These are phyloP conservation scores for Daedaleopsis sinensis DNA, from an alignment of 768 basidiomycete genomes.

Conservation along the genomic window DNA sequence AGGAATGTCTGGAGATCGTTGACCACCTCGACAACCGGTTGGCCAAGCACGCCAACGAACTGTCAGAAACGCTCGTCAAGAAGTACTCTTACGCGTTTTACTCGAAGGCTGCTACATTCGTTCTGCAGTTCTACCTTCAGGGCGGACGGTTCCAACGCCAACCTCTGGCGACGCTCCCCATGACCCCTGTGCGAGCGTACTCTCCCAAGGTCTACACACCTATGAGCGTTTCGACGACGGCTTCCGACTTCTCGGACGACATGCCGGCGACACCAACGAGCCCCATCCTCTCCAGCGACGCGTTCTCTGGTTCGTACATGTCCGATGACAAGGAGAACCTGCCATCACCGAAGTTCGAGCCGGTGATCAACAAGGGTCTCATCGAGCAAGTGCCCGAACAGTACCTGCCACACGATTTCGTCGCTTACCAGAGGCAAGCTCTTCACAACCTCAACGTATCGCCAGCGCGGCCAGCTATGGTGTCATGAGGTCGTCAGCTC, in stretches of 20 bases:
- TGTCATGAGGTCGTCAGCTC: conserved; percentile 48
- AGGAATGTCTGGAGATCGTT: conserved; percentile 82
- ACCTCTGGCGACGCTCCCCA: conserved; percentile 52
- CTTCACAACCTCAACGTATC: conserved; percentile 77
- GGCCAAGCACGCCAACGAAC: conserved; percentile 84
- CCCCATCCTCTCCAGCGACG: conserved; percentile 55
- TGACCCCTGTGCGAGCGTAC: conserved; percentile 59
- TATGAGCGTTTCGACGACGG: conserved; percentile 70
- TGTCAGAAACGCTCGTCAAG: conserved; percentile 95
- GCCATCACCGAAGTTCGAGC: conserved; percentile 64
- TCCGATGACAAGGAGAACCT: conserved; percentile 86
- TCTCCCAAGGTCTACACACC: conserved; percentile 67
- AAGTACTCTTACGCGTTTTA: conserved; percentile 98
- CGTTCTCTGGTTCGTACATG: conserved; percentile 61
- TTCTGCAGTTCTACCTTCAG: conserved; percentile 91
- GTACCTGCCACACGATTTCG: conserved; percentile 80
- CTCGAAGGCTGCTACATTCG: conserved; percentile 92
- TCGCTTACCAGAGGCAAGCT: conserved; percentile 75
- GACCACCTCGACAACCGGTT: conserved; percentile 85
- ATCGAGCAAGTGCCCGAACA: conserved; percentile 73
- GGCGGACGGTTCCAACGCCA: conserved; percentile 74
- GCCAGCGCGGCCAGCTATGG: conserved; percentile 59
- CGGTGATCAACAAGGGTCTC: conserved; percentile 70
- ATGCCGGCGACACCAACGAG: conserved; percentile 84
- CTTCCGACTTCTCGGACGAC: conserved; percentile 80